Conservation (phyloP, 2,329 filamentous ascomycete species). For the Fusarium falciforme region DNA sequence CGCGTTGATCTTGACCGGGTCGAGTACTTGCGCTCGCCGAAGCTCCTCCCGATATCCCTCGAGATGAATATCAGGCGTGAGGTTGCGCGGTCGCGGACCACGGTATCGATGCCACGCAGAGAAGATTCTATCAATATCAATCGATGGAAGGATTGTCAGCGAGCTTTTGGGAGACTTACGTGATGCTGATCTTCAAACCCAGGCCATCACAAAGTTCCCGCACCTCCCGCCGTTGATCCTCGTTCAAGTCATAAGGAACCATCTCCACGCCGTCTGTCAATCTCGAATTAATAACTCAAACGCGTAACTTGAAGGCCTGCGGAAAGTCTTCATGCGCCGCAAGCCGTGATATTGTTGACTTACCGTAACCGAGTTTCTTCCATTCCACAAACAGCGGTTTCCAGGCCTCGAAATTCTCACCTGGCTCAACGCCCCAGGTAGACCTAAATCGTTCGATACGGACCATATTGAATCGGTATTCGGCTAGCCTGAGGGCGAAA, state of each 20-base stretch:
- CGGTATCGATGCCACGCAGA: neutral
- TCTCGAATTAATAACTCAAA: neutral
- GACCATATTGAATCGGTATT: neutral
- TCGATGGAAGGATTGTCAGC: accelerated
- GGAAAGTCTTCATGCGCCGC: neutral
- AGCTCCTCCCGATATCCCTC: slow-evolving; percentile 6
- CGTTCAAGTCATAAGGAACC: neutral
- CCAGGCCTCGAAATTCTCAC: neutral
- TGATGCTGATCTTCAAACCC: neutral
- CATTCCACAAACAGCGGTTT: neutral
- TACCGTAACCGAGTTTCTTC: neutral
- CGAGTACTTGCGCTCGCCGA: neutral
- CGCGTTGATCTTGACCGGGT: slow-evolving; percentile 16
- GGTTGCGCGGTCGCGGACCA: neutral
- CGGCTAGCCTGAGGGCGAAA: neutral
- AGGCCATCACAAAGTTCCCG: neutral
- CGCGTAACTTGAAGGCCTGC: accelerated
- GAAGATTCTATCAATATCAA: neutral
- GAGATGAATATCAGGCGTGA: slow-evolving; percentile 4
- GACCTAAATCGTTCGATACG: neutral
- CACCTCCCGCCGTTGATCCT: neutral
- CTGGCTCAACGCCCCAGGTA: neutral
- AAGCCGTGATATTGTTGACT: neutral
- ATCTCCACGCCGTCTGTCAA: neutral
- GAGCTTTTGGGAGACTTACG: neutral